Base-by-base conservation (phyloP, 768 basidiomycete species). In the Peribolospora kevripleyi region DNA sequence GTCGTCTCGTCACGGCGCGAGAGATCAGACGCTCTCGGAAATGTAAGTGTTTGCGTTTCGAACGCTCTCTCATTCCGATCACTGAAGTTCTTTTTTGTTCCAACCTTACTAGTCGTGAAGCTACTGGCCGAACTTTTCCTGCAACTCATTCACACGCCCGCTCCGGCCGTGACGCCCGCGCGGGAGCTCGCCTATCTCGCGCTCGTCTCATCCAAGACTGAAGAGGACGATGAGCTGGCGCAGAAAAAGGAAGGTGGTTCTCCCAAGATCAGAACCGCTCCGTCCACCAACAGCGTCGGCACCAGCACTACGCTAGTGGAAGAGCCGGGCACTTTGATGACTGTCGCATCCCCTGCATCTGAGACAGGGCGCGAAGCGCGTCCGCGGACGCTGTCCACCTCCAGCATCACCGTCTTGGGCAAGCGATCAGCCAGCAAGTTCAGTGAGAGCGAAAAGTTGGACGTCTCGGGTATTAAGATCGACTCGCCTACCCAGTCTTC, bases 171-270 rank as follows among this genome's bases (percentile, higher is more conserved):
- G 13, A 85, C 84, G 0, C 87, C 87, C 0, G 79, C 79, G 3
- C 69, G 84, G 48, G 84, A 91, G 61, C 73, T 93, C 14, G 87
- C 87, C 6, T 87, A 93, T 64, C 75, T 91, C 25, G 88, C 87
- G 0, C 75, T 93, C 14, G 80, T 90, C 42, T 87, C 87, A 5
- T 82, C 83, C 3, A 77, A 84, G 62, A 86, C 88, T 58, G 87
- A 90, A 65, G 82, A 84, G 66, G 83, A 84, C 58, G 83, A 82
- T 7, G 46, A 51, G 13, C 5, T 46, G 48, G 13, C 9, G 14
- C 46, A 51, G 5, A 41, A 8, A 38, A n/a, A 47, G 9, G 36
- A 5, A 7, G 43, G 25, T 5, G 11, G 13, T 38, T 11, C 57
- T 37, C 11, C 4, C 14, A 46, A 48, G 10, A 53, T 41, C 50